A percentile compares a stretch with the other conserved stretches of the same genome.
Evolutionary conservation across 306 rosid genomes (phyloP).

Genomic region (Astragalus membranaceus): DNA sequence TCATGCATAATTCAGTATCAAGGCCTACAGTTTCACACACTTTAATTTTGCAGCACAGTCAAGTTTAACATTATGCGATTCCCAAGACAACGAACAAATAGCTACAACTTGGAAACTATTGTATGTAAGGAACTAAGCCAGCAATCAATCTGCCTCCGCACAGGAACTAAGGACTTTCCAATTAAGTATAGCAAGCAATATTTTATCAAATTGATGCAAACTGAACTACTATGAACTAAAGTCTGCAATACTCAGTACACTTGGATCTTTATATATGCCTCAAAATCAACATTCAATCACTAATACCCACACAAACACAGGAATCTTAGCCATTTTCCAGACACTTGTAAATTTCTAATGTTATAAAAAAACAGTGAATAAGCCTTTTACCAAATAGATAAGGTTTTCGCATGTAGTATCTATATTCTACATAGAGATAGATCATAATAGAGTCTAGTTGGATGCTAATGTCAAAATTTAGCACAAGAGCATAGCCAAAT

Average conservation of each 20-base stretch:
- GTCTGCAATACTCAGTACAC: background rate
- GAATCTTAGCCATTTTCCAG: background rate
- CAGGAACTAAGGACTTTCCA: background rate
- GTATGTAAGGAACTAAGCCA: background rate
- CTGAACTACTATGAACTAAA: background rate
- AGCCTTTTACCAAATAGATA: background rate
- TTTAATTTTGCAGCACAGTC: background rate
- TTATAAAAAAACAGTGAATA: background rate
- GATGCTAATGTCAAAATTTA: background rate
- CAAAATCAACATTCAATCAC: background rate
- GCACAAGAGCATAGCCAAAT: background rate
- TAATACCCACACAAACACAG: conserved; percentile 1
- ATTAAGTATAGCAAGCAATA: background rate
- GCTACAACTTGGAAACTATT: background rate
- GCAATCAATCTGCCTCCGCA: background rate
- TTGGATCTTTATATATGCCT: background rate
- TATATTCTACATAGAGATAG: background rate
- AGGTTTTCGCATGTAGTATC: background rate
- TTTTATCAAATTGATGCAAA: background rate
- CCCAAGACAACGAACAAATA: background rate
- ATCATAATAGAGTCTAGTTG: background rate
- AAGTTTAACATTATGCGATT: background rate
- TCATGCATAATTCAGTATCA: background rate
- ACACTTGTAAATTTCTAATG: no score
- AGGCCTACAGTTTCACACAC: background rate